Evolutionary conservation across 1,284 basidiomycete genomes (phyloP), one percentile per base, ranked within the genome.

Genomic region (Waitea zeae): DNA sequence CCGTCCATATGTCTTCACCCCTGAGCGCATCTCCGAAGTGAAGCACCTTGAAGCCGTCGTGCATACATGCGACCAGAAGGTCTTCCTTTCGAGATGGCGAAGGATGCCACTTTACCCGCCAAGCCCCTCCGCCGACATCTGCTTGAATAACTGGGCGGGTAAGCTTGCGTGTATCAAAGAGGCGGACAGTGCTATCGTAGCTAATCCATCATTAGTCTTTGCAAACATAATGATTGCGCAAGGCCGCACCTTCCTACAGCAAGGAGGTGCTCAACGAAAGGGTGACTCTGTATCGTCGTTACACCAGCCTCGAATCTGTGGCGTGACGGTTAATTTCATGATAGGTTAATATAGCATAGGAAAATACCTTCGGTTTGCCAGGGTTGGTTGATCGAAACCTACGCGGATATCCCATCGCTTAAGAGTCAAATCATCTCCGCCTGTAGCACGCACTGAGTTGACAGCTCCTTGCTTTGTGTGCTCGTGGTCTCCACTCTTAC

Each of bases 41-140:
- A 20, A 90, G 54, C 5, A 92, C 63, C 46, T 92, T 93, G 66
- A 89, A 93, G 1, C 95, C 93, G 42, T 87, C 89, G 49, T 96
- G 92, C 95, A 98, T 99, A 49, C 84, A 87, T 0, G 89, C 95
- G 7, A 90, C 73, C 18, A 97, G 64, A 1, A 98, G 60, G 45
- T 90, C 80, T 17, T 64, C 48, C 39, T 61, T 63, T 26, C 78
- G 67, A 3, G 47, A 41, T 1, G 62, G 41, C 1, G 62, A 65
- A 1, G 90, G 88, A 52, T 97, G 89, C 88, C 92, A 98, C 52
- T 95, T 93, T 33, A 89, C 72, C 12, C 95, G 69, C 95, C 95
- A 99, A 9, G 79, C 81, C 2, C 95, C 95, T 2, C 95, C 95
- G 1, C 87, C 88, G 1, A 89, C 74, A 35, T 79, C 65, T 12